Evolutionary conservation across 495 filamentous ascomycete genomes (phyloP), one percentile per base, ranked within the genome.

Genomic region (Penicillium goetzii): DNA sequence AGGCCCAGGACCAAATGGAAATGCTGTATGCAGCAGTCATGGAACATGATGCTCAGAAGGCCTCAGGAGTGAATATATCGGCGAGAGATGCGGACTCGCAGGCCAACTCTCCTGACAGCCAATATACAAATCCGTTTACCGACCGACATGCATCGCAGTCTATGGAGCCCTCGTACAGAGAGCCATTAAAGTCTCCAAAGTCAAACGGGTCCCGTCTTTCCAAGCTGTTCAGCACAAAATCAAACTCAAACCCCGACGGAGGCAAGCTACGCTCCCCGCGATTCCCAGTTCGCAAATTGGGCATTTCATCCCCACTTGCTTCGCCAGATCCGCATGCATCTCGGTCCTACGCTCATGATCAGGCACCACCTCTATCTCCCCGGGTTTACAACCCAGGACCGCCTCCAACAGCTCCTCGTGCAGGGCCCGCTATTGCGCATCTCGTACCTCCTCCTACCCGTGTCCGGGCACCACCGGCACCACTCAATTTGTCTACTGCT

Each of bases 1-100:
- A 86, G 74, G 86, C 89, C 70, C 88, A 93, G 72, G 81, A 85
- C 61, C 88, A 96, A 71, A 87, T 97, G 78, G 92, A 95, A 72
- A 88, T 91, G 73, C 86, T 97, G 68, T 97, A 97, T 72, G 91
- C 87, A 54, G 89, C 92, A 49, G 93, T 97, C 62, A 89, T 96
- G 90, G 91, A 91, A 76, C 90, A 94, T 56, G 92, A 96, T 75
- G 88, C 86, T 40, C 85, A 86, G 53, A 90, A 90, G 76, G 78
- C 85, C 56, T 76, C 77, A 1, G 70, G 61, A 3, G 11, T 64
- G 21, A 64, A 72, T 51, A 52, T 68, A 25, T 53, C 72, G 5
- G 25, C 43, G 19, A 58, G 63, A 19, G 61, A 74, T 21, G 56
- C 32, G 28, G 64, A 73, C 26, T 70, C 64, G 6, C 70, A 76